These are phyloP conservation scores for Kalanchoe fedtschenkoi DNA, from an alignment of 164 flowering plant species.

Conservation along the genomic window DNA sequence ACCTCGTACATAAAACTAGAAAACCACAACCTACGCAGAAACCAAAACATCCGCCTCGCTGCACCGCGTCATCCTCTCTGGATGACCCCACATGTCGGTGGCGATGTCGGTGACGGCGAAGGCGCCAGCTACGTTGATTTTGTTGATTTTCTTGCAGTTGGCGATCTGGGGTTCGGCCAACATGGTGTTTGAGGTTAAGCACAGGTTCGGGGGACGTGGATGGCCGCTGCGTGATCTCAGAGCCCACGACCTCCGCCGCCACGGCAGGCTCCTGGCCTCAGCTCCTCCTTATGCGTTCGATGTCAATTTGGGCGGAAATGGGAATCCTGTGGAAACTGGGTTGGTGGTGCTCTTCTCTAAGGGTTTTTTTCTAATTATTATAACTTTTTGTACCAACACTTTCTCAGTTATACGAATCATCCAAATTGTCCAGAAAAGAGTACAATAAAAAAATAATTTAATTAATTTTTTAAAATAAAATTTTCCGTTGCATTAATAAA, in stretches of 20 bases:
- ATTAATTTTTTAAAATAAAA: too few species aligned
- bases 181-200: conserved; percentile 28
- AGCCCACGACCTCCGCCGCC: conserved; percentile 26
- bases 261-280: conserved; percentile 35
- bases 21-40: too few species aligned
- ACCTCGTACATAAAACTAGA: too few species aligned
- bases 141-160: conserved; percentile 3
- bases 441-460: too few species aligned
- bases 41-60: too few species aligned
- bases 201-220: conserved; percentile 29
- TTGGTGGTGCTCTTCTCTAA: conserved; percentile 7
- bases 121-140: not conserved
- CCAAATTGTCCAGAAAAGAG: too few species aligned
- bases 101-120: not conserved
- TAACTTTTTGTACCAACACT: too few species aligned
- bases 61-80: too few species aligned
- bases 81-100: too few species aligned
- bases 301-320: conserved; percentile 44
- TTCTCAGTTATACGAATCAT: too few species aligned
- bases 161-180: conserved; percentile 13
- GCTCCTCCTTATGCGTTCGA: conserved; percentile 19
- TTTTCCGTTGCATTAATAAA: too few species aligned
- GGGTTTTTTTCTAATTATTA: too few species aligned
- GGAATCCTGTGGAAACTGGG: conserved; percentile 46
- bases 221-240: conserved; percentile 18